Base-by-base conservation (phyloP, 129 eudicot species). In the Centrapalus pauciflorus region DNA sequence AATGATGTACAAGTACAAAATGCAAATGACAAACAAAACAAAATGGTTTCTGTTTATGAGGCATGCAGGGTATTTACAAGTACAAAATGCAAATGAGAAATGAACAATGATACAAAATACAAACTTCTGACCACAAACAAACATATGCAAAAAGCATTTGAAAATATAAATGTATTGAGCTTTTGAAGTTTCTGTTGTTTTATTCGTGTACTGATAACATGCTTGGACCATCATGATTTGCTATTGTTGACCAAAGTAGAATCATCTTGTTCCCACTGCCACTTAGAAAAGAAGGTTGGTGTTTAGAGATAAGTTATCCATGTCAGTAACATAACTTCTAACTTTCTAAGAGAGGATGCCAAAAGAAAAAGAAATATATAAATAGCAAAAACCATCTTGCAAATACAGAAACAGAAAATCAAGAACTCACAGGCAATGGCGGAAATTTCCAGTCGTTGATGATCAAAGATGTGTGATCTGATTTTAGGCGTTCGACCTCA, bases 361-460 rank as follows among this genome's bases (percentile, higher is more conserved):
- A n/a, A n/a, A n/a, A n/a, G n/a, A 25, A 16, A 30, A 46, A 49
- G 17, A 16, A 54, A 21, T 9, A 24, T 10, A 28, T 1, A 3
- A n/a, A 7, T 4, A 9, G 3, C 5, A 3, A n/a, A 66, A 57
- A 23, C 0, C 50, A 61, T 12, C 16, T 5, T 11, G 26, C 1
- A 16, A 21, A 7, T 32, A 49, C 33, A 12, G 3, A 21, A 45
- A 11, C 20, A 66, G 35, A 17, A 34, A 35, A 67, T 23, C 23
- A 61, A 33, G 50, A 57, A 69, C 84, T 75, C 10, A 76, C 84
- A 66, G 65, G 84, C 57, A 79, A 64, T 33, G 82, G 65, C 7
- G 52, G 49, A 34, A 83, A 83, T 0, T 70, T 45, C 70, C 71
- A 72, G 4, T 75, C 9, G 40, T 75, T 71, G 61, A 66, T 13